A percentile compares a stretch with the other conserved stretches of the same genome.
phyloP scores from a whole-genome alignment of 352 stramenopile species.

The Globisporangium acanthophoron region DNA sequence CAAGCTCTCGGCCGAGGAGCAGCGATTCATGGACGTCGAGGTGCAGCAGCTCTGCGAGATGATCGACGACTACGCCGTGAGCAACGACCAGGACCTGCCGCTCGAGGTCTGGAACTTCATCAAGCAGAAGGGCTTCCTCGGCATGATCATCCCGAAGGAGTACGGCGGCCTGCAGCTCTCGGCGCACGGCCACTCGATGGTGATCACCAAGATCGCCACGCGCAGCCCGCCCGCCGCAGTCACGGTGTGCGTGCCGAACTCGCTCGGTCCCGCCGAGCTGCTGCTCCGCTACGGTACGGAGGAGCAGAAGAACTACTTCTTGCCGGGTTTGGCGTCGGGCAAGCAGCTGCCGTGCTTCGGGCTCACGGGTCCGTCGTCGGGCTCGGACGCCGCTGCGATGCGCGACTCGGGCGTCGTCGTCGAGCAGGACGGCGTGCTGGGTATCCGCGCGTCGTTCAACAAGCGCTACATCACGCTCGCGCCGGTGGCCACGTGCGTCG shows the following conservation, averaged over 20 bases:
- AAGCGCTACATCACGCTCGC: conserved; percentile 99
- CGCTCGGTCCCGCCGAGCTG: conserved; percentile 94
- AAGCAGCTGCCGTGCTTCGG: conserved; percentile 97
- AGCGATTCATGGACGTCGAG: conserved; percentile 95
- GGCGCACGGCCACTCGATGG: conserved; percentile 87
- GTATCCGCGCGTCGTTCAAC: conserved; percentile 95
- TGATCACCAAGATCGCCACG: conserved; percentile 93
- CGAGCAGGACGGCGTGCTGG: conserved; percentile 92
- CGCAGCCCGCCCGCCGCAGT: conserved; percentile 88
- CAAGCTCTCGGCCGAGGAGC: conserved; percentile 90
- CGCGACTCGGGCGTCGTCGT: conserved; percentile 93
- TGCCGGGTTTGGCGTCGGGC: conserved; percentile 90
- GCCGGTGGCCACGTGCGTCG: conserved; percentile 95
- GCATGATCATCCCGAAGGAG: conserved; percentile 98
- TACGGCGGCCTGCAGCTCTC: conserved; percentile 91
- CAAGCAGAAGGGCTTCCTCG: conserved; percentile 95
- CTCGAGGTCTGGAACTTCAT: conserved; percentile 95
- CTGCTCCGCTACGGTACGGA: conserved; percentile 94
- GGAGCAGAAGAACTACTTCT: conserved; percentile 95
- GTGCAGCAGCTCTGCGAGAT: conserved; percentile 94
- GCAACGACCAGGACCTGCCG: conserved; percentile 89
- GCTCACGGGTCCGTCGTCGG: conserved; percentile 92
- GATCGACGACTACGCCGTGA: conserved; percentile 94
- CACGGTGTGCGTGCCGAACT: conserved; percentile 97
- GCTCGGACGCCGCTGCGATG: conserved; percentile 94